Conservation (phyloP, 176 grass and related monocot genomes). For the Olyra latifolia region DNA sequence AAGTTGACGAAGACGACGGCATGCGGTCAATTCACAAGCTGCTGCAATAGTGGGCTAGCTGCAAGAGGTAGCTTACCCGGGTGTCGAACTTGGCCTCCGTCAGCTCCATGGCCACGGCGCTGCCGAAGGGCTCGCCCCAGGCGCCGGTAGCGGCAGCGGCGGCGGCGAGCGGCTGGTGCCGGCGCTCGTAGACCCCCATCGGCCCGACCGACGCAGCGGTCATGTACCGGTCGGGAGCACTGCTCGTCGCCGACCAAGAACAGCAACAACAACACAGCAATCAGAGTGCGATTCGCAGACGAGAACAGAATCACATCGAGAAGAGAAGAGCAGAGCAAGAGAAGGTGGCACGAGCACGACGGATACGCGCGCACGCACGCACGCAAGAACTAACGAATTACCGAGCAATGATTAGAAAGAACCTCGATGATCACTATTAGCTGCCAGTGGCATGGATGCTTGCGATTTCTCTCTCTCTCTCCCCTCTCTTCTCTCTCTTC, state of each 20-base stretch:
- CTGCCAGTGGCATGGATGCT: not conserved
- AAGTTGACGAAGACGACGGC: not conserved
- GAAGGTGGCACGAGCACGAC: not conserved
- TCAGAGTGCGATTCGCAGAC: not conserved
- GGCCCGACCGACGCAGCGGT: not conserved
- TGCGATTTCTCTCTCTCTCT: no score
- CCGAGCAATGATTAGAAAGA: not conserved
- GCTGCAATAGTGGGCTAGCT: not conserved
- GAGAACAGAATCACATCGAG: not conserved
- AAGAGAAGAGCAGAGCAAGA: not conserved
- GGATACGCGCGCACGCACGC: not conserved
- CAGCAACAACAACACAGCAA: not conserved
- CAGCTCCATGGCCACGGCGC: not conserved
- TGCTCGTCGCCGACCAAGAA: not conserved
- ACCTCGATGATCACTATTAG: not conserved
- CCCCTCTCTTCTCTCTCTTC: not conserved
- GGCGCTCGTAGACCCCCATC: conserved; percentile 44
- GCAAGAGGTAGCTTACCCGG: not conserved
- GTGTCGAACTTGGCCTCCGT: conserved; percentile 9
- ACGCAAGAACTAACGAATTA: not conserved
- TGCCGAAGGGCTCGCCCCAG: conserved; percentile 27
- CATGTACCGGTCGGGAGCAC: not conserved
- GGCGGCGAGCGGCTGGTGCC: not conserved
- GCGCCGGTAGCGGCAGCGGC: no score
- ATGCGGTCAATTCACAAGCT: no score